Evolutionary conservation across 2,329 filamentous ascomycete genomes (phyloP), one percentile per base, ranked within the genome.

Genomic region (Peltaster fructicola): DNA sequence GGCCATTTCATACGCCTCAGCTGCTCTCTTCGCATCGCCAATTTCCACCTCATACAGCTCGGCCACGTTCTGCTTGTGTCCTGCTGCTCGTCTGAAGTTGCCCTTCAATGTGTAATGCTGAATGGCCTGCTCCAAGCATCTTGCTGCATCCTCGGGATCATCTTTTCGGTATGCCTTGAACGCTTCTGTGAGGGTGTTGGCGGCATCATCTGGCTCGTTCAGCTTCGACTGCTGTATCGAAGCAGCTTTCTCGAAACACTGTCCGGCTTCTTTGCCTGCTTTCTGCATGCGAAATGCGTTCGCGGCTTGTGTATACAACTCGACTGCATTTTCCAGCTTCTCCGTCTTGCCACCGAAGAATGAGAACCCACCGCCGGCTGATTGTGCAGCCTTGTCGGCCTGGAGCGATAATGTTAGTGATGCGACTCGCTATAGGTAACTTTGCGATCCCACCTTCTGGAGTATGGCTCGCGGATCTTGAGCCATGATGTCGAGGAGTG

Each of bases 131-230:
- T 81, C 69, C 28, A 93, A 59, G 44, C 79, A 82, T 33, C 79
- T 63, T 20, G 76, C 79, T 9, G 84, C 85, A 43, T 85, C 75
- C 46, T 80, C 64, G 11, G 82, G 82, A 42, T 79, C 72, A 26
- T 77, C 72, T 54, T 82, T 90, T 43, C 75, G 68, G 58, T 93
- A 95, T 31, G 81, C 76, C 61, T 95, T 93, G 66, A 84, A 95
- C 25, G 88, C 88, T 51, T 95, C 84, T 43, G 75, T 69, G 32
- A 82, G 60, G 23, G 76, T 75, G 54, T 91, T 90, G 35, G 85
- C 84, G 23, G 82, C 81, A 48, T 95, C 88, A 48, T 91, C 80
- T 20, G 77, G 79, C 47, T 95, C 84, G 47, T 82, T 90, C 24
- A 95, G 66, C 41, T 84, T 73, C 37, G 72, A 65, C 24, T 59